A percentile compares a stretch with the other conserved stretches of the same genome.
Conservation (phyloP, 768 basidiomycete species). For the Rhodotorula babjevae region DNA sequence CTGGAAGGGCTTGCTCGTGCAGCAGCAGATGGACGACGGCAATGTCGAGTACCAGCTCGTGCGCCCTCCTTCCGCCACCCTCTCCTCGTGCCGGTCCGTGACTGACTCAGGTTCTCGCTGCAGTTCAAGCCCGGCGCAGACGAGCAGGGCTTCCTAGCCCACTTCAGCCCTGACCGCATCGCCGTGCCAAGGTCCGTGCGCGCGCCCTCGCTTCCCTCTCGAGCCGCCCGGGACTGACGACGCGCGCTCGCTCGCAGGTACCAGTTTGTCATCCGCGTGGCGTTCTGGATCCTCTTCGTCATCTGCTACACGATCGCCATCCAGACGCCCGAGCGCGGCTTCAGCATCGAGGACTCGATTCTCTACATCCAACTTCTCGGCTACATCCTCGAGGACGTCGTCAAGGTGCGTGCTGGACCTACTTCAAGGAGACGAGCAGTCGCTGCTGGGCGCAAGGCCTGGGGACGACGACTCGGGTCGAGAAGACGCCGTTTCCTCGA, state of each 20-base stretch:
- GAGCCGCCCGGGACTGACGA: too few relatives aligned
- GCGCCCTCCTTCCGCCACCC: neutral
- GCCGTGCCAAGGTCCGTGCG: constrained; percentile 33
- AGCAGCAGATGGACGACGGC: constrained; percentile 12
- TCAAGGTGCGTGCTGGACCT: constrained; percentile 8
- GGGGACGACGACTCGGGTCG: too few relatives aligned
- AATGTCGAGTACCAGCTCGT: constrained; percentile 34
- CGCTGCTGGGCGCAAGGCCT: too few relatives aligned
- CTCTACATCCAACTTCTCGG: constrained; percentile 41
- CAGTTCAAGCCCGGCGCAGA: constrained; percentile 31
- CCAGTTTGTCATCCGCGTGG: constrained; percentile 42
- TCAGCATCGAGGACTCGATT: constrained; percentile 35
- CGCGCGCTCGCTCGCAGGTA: constrained; percentile 10
- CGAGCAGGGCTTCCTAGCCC: constrained; percentile 16
- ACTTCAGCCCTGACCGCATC: constrained; percentile 33
- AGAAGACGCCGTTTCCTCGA: too few relatives aligned
- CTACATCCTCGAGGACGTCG: constrained; percentile 41
- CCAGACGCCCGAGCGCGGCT: constrained; percentile 42
- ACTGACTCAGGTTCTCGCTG: neutral
- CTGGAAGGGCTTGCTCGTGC: constrained; percentile 41
- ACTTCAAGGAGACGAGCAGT: too few relatives aligned
- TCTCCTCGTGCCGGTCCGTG: neutral
- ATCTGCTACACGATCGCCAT: constrained; percentile 41
- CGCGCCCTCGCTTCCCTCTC: too few relatives aligned
- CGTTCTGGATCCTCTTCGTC: constrained; percentile 42